phyloP scores from a whole-genome alignment of 2,329 filamentous ascomycete genomes.

The Talaromyces piceae region DNA sequence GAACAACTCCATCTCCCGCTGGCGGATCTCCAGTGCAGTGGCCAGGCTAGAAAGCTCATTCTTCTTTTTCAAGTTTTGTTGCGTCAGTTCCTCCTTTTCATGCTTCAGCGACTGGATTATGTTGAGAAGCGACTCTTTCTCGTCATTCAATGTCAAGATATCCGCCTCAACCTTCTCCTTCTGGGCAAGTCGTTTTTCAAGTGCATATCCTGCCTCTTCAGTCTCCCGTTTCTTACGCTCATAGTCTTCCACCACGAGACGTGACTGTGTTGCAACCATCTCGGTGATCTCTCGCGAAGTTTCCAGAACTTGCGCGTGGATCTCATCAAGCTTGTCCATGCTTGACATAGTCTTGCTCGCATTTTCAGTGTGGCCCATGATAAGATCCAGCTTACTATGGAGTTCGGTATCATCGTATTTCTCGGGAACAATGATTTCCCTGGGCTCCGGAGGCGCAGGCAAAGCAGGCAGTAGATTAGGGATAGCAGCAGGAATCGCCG shows the following conservation, averaged over 20 bases:
- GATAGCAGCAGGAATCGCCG: slow-evolving; percentile 44
- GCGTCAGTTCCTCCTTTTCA: slow-evolving; percentile 59
- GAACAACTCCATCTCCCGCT: slow-evolving; percentile 87
- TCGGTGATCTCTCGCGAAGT: slow-evolving; percentile 78
- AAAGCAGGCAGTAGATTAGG: slow-evolving; percentile 50
- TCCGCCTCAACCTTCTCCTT: slow-evolving; percentile 55
- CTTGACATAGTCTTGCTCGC: slow-evolving; percentile 65
- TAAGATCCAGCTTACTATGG: slow-evolving; percentile 50
- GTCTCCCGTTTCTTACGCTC: slow-evolving; percentile 72
- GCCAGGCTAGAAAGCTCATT: slow-evolving; percentile 87
- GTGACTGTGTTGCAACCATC: slow-evolving; percentile 70
- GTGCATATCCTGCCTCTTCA: slow-evolving; percentile 69
- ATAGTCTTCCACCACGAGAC: slow-evolving; percentile 66
- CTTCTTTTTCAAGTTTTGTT: slow-evolving; percentile 70
- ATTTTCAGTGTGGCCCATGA: slow-evolving; percentile 43
- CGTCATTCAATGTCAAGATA: slow-evolving; percentile 44
- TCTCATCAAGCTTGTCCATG: slow-evolving; percentile 76
- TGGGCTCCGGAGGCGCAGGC: slow-evolving; percentile 30
- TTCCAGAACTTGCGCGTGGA: slow-evolving; percentile 77
- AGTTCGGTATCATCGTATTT: slow-evolving; percentile 56
- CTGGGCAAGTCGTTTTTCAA: slow-evolving; percentile 66
- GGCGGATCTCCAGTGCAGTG: slow-evolving; percentile 78
- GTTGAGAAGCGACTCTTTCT: slow-evolving; percentile 56
- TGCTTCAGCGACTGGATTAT: slow-evolving; percentile 44
- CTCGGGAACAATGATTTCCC: slow-evolving; percentile 33